phyloP scores from a whole-genome alignment of 495 filamentous ascomycete species.

The Xylaria longipes region DNA sequence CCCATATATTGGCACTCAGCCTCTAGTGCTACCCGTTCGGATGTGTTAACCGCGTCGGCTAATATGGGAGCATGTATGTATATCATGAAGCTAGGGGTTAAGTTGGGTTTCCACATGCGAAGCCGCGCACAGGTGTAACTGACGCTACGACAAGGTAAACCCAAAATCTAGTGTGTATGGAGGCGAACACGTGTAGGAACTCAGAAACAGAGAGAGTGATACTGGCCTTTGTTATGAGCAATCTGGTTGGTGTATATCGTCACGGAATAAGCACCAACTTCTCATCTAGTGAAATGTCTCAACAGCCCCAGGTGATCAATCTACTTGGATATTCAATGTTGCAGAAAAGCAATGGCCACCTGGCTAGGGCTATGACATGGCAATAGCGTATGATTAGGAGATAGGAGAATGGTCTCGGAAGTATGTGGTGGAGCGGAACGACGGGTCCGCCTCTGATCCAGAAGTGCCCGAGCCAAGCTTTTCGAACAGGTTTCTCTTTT shows the following conservation, averaged over 20 bases:
- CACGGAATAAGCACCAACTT: background rate
- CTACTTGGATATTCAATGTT: background rate
- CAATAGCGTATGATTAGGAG: background rate
- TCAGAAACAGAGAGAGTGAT: background rate
- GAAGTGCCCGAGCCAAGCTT: slow-evolving; percentile 24
- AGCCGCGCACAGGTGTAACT: background rate
- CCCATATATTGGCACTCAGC: slow-evolving; percentile 3
- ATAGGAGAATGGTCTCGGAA: background rate
- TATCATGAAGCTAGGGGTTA: background rate
- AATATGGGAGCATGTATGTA: slow-evolving; percentile 23
- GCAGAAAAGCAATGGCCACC: background rate
- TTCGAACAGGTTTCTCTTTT: slow-evolving; percentile 1
- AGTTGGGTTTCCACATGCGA: slow-evolving; percentile 11
- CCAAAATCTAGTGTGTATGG: background rate
- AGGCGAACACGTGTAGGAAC: background rate
- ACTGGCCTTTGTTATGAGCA: background rate
- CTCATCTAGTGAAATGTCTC: background rate
- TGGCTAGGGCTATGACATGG: background rate
- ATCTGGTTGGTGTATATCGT: background rate
- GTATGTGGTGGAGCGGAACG: slow-evolving; percentile 21
- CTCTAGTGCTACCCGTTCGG: slow-evolving; percentile 19
- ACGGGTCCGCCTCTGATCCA: slow-evolving; percentile 16
- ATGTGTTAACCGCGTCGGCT: slow-evolving; percentile 26
- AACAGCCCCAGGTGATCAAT: too few species aligned
- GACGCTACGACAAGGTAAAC: background rate